A percentile compares a stretch with the other conserved stretches of the same genome.
These are phyloP conservation scores for Ceratobasidium sp. DNA, from an alignment of 1,284 basidiomycete species.

Conservation along the genomic window DNA sequence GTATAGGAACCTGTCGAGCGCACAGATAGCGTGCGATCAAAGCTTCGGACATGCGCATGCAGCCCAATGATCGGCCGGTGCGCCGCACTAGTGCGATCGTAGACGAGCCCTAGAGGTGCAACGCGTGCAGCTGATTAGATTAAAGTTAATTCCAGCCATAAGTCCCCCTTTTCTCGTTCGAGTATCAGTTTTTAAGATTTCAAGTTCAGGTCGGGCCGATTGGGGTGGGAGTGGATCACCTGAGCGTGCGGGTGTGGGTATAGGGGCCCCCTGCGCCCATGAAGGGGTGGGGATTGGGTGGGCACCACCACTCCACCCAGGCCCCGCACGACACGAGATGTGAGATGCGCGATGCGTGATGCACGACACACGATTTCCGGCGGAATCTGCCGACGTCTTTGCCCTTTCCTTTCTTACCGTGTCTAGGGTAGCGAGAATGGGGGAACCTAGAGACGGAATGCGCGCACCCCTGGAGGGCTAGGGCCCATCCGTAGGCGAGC, in stretches of 20 bases:
- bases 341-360: neutral
- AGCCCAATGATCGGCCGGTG: neutral
- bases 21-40: neutral
- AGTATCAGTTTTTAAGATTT: neutral
- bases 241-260: neutral
- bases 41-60: constrained; percentile 2
- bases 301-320: constrained; percentile 5
- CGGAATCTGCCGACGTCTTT: constrained; percentile 3
- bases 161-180: neutral
- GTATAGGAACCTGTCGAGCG: constrained; percentile 10
- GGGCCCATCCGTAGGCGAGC: neutral
- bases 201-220: constrained; percentile 11
- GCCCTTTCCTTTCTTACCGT: neutral
- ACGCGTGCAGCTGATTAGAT: constrained; percentile 16
- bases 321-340: neutral
- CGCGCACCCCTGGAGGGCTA: neutral
- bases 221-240: constrained; percentile 2
- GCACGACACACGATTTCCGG: neutral
- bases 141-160: constrained; percentile 4
- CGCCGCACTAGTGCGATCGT: neutral
- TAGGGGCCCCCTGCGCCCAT: constrained; percentile 15
- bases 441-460: neutral
- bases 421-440: neutral
- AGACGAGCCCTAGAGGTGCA: neutral
- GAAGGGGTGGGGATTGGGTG: neutral